Conservation (phyloP, 768 basidiomycete genomes). For the Pleurotus citrinopileatus region DNA sequence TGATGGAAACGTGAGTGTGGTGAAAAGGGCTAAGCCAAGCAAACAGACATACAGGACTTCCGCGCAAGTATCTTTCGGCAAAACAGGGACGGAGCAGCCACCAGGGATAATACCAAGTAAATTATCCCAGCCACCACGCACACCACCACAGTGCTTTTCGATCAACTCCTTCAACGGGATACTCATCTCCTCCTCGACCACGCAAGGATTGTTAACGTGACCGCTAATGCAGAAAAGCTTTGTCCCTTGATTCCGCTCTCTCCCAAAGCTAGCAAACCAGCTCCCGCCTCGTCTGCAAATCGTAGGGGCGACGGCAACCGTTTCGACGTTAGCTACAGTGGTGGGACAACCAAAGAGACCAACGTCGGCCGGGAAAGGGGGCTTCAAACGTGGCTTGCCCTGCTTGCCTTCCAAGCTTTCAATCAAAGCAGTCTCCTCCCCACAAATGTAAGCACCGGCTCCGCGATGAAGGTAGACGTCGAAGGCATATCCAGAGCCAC, state of each 20-base stretch:
- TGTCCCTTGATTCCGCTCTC: slow-evolving; percentile 93
- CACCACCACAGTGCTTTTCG: slow-evolving; percentile 96
- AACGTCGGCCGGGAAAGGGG: slow-evolving; percentile 98
- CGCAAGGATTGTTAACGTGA: slow-evolving; percentile 97
- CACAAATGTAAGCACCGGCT: slow-evolving; percentile 97
- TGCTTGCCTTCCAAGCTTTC: slow-evolving; percentile 98
- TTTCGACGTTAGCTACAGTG: slow-evolving; percentile 98
- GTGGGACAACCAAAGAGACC: slow-evolving; percentile 97
- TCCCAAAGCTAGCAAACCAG: slow-evolving; percentile 93
- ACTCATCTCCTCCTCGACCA: slow-evolving; percentile 99
- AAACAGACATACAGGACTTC: slow-evolving; percentile 75
- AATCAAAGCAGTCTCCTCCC: slow-evolving; percentile 97
- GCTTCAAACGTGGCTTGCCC: slow-evolving; percentile 96
- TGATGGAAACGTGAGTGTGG: slow-evolving; percentile 24
- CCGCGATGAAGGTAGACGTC: slow-evolving; percentile 99
- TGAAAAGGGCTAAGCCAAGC: not conserved
- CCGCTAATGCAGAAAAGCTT: slow-evolving; percentile 96
- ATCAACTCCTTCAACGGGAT: slow-evolving; percentile 91
- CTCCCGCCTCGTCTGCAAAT: slow-evolving; percentile 85
- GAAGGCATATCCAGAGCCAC: slow-evolving; percentile 90
- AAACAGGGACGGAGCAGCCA: slow-evolving; percentile 90
- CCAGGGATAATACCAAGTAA: slow-evolving; percentile 95
- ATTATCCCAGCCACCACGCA: slow-evolving; percentile 95
- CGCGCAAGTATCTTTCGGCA: slow-evolving; percentile 79
- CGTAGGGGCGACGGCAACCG: slow-evolving; percentile 95